These are phyloP conservation scores for Cetraspora pellucida DNA, from an alignment of 192 early-diverging fungal genomes.

Conservation along the genomic window DNA sequence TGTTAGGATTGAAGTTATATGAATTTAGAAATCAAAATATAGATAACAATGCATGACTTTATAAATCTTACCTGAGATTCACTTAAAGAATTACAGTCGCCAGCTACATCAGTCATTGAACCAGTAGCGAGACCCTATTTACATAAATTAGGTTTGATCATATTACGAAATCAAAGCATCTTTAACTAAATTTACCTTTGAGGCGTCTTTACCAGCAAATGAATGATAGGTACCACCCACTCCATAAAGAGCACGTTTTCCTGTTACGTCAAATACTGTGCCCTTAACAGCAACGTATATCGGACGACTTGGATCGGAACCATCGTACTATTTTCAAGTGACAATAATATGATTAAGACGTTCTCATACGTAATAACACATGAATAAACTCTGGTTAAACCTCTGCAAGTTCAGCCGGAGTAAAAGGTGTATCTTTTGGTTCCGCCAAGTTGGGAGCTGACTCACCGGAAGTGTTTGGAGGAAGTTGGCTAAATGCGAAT, in stretches of 20 bases:
- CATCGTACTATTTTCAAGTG: constrained; percentile 53
- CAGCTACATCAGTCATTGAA: constrained; percentile 72
- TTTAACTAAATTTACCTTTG: constrained; percentile 48
- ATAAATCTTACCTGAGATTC: constrained; percentile 62
- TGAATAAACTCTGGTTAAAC: background rate
- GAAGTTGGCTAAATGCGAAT: too few relatives aligned
- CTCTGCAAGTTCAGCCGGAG: constrained; percentile 4
- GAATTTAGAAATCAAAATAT: background rate
- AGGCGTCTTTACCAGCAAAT: constrained; percentile 85
- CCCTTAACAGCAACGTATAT: constrained; percentile 88
- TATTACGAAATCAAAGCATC: background rate
- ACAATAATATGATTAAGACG: background rate
- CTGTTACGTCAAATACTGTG: constrained; percentile 75
- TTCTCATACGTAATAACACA: background rate
- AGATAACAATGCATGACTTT: background rate
- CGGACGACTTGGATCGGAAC: constrained; percentile 54
- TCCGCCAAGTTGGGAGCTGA: background rate
- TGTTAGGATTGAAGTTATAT: background rate
- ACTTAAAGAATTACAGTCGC: constrained; percentile 68
- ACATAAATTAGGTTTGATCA: background rate
- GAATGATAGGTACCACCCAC: constrained; percentile 68
- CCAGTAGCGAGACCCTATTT: constrained; percentile 64
- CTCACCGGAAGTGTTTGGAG: too few relatives aligned
- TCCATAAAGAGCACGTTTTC: constrained; percentile 64
- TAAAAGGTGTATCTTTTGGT: constrained; percentile 11